Percentiles rank a stretch among this genome's conserved stretches.
Evolutionary conservation across 2,329 filamentous ascomycete species (phyloP).

Genomic region (Myriosclerotinia duriaeana): DNA sequence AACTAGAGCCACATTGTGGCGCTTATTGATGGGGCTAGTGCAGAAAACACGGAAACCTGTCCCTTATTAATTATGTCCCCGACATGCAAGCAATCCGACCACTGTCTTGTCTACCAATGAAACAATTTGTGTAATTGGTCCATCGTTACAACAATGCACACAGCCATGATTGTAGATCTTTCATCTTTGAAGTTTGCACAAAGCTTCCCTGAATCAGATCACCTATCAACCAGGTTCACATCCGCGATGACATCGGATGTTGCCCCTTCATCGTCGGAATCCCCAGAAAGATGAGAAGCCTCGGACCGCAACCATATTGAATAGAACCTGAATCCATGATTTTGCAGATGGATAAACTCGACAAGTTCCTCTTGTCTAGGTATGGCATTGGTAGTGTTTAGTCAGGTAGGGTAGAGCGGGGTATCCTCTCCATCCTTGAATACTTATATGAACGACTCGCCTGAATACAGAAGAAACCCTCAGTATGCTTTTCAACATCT

Average conservation of each 20-base stretch:
- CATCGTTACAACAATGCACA: background rate
- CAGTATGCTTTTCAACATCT: background rate
- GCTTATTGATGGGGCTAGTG: background rate
- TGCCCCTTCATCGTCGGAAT: constrained; percentile 13
- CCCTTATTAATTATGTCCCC: constrained; percentile 5
- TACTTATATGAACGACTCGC: background rate
- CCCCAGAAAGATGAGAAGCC: background rate
- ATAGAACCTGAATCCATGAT: background rate
- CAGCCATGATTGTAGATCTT: background rate
- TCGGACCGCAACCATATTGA: constrained; percentile 3
- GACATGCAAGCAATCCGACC: background rate
- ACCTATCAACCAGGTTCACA: background rate
- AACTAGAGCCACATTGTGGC: background rate
- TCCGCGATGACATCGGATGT: constrained; percentile 10
- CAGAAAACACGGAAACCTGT: background rate
- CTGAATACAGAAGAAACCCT: background rate
- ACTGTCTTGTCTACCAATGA: background rate
- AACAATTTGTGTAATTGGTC: background rate
- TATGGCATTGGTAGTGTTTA: constrained; percentile 3
- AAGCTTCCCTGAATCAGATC: background rate
- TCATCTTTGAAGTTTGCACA: background rate
- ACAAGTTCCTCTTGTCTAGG: background rate
- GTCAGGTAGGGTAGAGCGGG: background rate
- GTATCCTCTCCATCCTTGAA: background rate
- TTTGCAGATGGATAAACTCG: background rate